phyloP scores from a whole-genome alignment of 2,329 filamentous ascomycete species.

The Claviceps maximensis region DNA sequence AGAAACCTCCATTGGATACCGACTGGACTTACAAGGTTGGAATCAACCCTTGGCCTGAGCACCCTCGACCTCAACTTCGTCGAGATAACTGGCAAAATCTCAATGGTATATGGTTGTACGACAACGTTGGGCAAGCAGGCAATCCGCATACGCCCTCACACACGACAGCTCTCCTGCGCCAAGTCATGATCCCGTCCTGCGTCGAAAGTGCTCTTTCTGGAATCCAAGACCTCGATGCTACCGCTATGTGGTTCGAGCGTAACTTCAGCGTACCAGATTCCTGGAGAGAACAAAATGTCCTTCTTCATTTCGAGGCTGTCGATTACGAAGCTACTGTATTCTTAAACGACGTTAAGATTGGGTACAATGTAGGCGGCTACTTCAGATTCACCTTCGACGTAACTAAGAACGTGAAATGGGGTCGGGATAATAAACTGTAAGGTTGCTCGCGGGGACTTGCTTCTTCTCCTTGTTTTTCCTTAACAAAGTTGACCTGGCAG shows the following conservation, averaged over 20 bases:
- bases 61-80: slow-evolving; percentile 43
- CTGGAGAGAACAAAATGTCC: slow-evolving; percentile 31
- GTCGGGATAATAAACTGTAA: slow-evolving; percentile 41
- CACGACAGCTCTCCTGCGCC: slow-evolving; percentile 18
- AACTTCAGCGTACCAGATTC: slow-evolving; percentile 33
- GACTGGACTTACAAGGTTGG: slow-evolving; percentile 40
- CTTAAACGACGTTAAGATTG: slow-evolving; percentile 40
- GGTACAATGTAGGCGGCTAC: slow-evolving; percentile 46
- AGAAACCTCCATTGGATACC: slow-evolving; percentile 31
- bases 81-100: slow-evolving; percentile 41
- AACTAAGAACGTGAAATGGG: slow-evolving; percentile 28
- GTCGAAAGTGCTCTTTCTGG: slow-evolving; percentile 35
- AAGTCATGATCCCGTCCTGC: slow-evolving; percentile 30
- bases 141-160: slow-evolving; percentile 8
- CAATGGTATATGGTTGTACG: slow-evolving; percentile 46
- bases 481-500: neutral
- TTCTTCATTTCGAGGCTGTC: slow-evolving; percentile 46
- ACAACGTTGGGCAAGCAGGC: slow-evolving; percentile 16
- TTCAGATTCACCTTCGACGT: slow-evolving; percentile 48
- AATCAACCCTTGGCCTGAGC: slow-evolving; percentile 41
- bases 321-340: slow-evolving; percentile 46
- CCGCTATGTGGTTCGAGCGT: slow-evolving; percentile 36
- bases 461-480: neutral
- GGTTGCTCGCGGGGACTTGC: slow-evolving; percentile 6
- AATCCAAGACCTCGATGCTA: slow-evolving; percentile 27